A percentile compares a stretch with the other conserved stretches of the same genome.
Conservation (phyloP, 805 yeast genomes). For the Starmerella sp. region DNA sequence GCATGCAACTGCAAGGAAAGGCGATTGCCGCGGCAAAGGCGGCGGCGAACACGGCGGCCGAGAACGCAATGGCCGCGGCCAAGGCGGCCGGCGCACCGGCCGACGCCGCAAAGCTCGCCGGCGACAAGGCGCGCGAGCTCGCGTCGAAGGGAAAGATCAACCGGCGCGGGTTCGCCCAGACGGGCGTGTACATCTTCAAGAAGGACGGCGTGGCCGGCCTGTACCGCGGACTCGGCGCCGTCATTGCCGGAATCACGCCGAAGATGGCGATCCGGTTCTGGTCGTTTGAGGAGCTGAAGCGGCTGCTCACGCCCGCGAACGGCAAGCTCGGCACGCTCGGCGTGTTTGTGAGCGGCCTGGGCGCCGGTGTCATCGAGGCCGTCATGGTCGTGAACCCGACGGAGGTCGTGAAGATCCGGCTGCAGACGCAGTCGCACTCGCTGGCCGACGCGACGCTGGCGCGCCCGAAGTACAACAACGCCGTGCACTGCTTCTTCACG, state of each 20-base stretch:
- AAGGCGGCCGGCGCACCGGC: conserved; percentile 10
- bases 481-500: conserved; percentile 77
- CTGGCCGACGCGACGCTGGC: conserved; percentile 69
- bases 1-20: conserved; percentile 84
- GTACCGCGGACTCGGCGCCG: conserved; percentile 95
- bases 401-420: conserved; percentile 92
- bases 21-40: conserved; percentile 28
- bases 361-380: conserved; percentile 96
- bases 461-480: conserved; percentile 78
- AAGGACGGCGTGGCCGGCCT: conserved; percentile 77
- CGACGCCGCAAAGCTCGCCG: conserved; percentile 14
- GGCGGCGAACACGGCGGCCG: conserved; percentile 13
- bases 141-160: conserved; percentile 32
- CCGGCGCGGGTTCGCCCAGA: conserved; percentile 74
- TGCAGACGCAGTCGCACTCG: conserved; percentile 90
- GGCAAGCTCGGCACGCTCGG: conserved; percentile 63
- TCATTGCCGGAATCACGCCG: conserved; percentile 92
- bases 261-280: conserved; percentile 97
- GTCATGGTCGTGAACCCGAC: conserved; percentile 90
- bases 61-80: conserved; percentile 18
- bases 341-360: conserved; percentile 85
- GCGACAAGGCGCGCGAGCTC: conserved; percentile 14
- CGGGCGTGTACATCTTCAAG: conserved; percentile 66
- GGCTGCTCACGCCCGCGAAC: conserved; percentile 45
- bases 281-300: conserved; percentile 80